Percentiles rank a stretch among this genome's conserved stretches.
Conservation (phyloP, 352 stramenopile genomes). For the Phytophthora sp. region DNA sequence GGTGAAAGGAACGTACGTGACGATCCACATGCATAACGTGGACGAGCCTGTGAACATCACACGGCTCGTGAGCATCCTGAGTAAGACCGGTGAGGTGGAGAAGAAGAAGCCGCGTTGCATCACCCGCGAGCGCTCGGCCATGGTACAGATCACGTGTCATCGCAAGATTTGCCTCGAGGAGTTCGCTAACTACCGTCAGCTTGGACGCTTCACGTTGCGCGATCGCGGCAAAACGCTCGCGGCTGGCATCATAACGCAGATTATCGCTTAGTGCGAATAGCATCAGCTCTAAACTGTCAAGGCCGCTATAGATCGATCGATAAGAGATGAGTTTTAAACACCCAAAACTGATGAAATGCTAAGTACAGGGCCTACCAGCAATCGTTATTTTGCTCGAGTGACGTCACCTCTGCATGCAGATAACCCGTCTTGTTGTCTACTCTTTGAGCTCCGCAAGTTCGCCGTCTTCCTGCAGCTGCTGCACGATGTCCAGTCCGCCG, state of each 20-base stretch:
- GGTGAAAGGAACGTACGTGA: constrained; percentile 84
- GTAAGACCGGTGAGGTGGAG: constrained; percentile 75
- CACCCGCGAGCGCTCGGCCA: constrained; percentile 81
- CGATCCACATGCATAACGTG: constrained; percentile 88
- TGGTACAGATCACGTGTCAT: constrained; percentile 84
- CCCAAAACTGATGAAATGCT: constrained; percentile 5
- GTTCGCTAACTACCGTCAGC: constrained; percentile 80
- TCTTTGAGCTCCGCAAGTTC: constrained; percentile 84
- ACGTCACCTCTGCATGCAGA: constrained; percentile 1
- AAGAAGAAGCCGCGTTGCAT: constrained; percentile 88
- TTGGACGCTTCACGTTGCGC: constrained; percentile 84
- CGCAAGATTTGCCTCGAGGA: constrained; percentile 83
- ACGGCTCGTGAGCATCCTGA: constrained; percentile 77
- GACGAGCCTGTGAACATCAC: constrained; percentile 87
- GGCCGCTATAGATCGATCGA: constrained; percentile 21
- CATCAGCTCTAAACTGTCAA: constrained; percentile 6
- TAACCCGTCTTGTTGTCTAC: constrained; percentile 33
- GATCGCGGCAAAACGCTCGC: constrained; percentile 84
- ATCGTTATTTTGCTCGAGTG: constrained; percentile 19
- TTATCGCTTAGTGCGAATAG: constrained; percentile 56
- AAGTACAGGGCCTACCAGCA: background rate
- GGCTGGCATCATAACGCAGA: constrained; percentile 86
- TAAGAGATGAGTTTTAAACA: constrained; percentile 27
- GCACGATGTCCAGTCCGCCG: constrained; percentile 97
- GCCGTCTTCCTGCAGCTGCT: constrained; percentile 93